Conservation (phyloP, 345 rosid species). For the Eucalyptus marginata region DNA sequence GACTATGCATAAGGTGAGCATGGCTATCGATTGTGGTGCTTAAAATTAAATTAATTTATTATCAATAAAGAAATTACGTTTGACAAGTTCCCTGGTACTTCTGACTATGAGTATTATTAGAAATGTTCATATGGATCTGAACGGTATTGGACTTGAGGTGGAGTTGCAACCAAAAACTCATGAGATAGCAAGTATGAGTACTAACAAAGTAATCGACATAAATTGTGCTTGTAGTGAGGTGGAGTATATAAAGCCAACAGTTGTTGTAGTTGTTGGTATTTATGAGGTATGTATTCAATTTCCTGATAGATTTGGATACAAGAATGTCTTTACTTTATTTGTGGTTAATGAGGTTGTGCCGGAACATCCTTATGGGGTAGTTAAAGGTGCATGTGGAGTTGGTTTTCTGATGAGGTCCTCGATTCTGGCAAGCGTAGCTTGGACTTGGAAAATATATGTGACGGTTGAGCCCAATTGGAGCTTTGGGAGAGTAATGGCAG, state of each 20-base stretch:
- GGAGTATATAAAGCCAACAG: rapidly evolving
- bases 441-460: no score
- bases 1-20: no score
- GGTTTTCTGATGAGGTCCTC: no score
- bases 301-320: no score
- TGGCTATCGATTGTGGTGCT: no score
- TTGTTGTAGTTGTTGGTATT: rapidly evolving
- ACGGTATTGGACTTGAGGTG: rapidly evolving
- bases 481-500: rapidly evolving
- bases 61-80: rapidly evolving
- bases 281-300: rapidly evolving
- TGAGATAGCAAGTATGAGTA: no score
- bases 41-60: no score
- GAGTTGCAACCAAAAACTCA: no score
- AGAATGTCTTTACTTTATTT: rapidly evolving
- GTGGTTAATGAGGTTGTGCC: rapidly evolving
- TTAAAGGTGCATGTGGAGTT: no score
- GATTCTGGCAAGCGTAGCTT: rapidly evolving
- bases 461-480: rapidly evolving
- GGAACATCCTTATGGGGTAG: rapidly evolving
- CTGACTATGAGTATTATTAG: rapidly evolving
- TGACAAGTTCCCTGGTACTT: no score
- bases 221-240: no score
- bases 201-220: no score
- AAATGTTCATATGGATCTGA: rapidly evolving